Evolutionary conservation across 345 rosid species (phyloP).

Genomic region (Eucalyptus polyanthemos): DNA sequence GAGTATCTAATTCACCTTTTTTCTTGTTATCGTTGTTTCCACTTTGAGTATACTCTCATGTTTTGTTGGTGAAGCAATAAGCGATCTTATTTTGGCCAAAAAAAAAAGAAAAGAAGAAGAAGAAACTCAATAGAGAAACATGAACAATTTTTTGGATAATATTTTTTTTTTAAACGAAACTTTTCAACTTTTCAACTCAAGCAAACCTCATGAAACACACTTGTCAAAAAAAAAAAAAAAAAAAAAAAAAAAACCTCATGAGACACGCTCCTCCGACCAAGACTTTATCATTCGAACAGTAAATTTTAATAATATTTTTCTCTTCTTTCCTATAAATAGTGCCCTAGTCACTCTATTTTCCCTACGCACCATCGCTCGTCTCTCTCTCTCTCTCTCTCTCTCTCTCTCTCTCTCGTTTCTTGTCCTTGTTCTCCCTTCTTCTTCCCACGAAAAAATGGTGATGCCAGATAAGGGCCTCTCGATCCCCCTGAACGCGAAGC

Average conservation of each 20-base stretch:
- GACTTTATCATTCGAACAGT: neutral
- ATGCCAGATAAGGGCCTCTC: constrained; percentile 21
- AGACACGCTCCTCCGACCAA: neutral
- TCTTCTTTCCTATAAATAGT: neutral
- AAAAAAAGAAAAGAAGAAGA: neutral
- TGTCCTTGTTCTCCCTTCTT: neutral
- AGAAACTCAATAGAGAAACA: neutral
- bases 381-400: neutral
- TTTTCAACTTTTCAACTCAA: neutral
- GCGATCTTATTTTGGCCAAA: too few species aligned
- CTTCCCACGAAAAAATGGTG: constrained; percentile 5
- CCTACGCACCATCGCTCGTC: neutral
- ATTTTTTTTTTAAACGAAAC: too few species aligned
- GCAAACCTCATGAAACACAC: neutral
- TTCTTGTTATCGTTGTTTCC: neutral
- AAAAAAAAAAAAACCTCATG: too few species aligned
- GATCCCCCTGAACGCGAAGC: constrained; percentile 47
- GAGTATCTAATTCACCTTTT: neutral
- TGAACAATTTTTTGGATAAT: too few species aligned
- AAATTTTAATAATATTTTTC: neutral
- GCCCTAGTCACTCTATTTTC: neutral
- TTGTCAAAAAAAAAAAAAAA: too few species aligned
- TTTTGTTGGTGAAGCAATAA: neutral
- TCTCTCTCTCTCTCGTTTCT: neutral
- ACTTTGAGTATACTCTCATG: neutral